Conservation (phyloP, 2,329 filamentous ascomycete genomes). For the Hymenoscyphus linearis region DNA sequence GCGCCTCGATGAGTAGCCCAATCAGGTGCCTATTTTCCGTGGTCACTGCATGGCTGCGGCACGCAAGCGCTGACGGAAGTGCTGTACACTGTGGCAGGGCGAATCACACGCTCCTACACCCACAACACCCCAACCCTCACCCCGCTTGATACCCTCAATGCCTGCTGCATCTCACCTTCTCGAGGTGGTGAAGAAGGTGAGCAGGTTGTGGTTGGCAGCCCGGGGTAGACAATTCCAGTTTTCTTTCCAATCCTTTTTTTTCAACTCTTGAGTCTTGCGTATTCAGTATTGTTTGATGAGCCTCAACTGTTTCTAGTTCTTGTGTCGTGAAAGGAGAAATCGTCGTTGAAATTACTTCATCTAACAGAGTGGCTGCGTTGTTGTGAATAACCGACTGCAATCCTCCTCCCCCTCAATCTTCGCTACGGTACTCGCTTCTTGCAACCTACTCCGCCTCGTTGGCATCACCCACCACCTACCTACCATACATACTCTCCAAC, state of each 20-base stretch:
- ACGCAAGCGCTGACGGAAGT: neutral
- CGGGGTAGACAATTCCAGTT: neutral
- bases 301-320: neutral
- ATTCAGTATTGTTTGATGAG: neutral
- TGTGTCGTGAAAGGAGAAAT: neutral
- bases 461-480: too few species aligned
- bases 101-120: neutral
- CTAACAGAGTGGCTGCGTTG: neutral
- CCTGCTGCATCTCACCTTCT: neutral
- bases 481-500: too few species aligned
- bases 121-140: neutral
- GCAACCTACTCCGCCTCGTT: slow-evolving; percentile 5
- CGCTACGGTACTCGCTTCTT: neutral
- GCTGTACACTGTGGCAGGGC: neutral
- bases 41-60: neutral
- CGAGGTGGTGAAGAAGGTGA: neutral
- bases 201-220: neutral
- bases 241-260: neutral
- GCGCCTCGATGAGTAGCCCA: neutral
- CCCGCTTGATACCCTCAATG: neutral
- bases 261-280: neutral
- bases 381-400: neutral
- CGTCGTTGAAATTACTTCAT: neutral
- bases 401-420: neutral
- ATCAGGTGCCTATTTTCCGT: neutral